phyloP scores from a whole-genome alignment of 306 rosid species.

The Vigna nakashimae region DNA sequence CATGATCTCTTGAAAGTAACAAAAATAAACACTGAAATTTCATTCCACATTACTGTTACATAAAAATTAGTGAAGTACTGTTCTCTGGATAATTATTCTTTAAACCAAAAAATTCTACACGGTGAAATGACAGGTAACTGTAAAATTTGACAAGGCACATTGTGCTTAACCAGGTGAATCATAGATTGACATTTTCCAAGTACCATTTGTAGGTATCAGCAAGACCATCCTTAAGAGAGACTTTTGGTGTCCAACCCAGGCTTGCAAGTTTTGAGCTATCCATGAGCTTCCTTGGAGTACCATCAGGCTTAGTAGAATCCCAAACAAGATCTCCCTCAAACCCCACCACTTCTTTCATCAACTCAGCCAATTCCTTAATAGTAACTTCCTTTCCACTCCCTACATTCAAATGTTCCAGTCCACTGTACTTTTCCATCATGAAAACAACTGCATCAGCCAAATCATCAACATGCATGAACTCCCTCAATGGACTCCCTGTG shows the following conservation, averaged over 20 bases:
- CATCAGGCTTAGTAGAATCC: slow-evolving; percentile 92
- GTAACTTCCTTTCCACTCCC: slow-evolving; percentile 96
- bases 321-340: slow-evolving; percentile 89
- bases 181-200: slow-evolving; percentile 71
- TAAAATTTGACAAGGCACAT: slow-evolving; percentile 36
- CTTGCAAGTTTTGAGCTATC: slow-evolving; percentile 82
- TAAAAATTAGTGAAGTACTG: slow-evolving; percentile 37
- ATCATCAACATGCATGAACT: slow-evolving; percentile 94
- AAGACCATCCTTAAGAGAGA: slow-evolving; percentile 93
- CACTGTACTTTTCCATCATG: slow-evolving; percentile 81
- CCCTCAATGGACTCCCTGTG: slow-evolving; percentile 89
- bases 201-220: slow-evolving; percentile 92
- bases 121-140: slow-evolving; percentile 43
- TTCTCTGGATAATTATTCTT: slow-evolving; percentile 32
- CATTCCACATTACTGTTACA: slow-evolving; percentile 51
- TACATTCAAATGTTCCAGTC: slow-evolving; percentile 78
- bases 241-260: slow-evolving; percentile 84
- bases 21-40: slow-evolving; percentile 25
- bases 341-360: slow-evolving; percentile 92
- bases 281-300: slow-evolving; percentile 97
- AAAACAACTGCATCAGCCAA: slow-evolving; percentile 81
- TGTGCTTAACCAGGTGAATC: slow-evolving; percentile 46
- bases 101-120: slow-evolving; percentile 33
- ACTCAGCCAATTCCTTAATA: slow-evolving; percentile 85
- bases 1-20: slow-evolving; percentile 27